Evolutionary conservation across 352 stramenopile genomes (phyloP), one percentile per base, ranked within the genome.

Genomic region (Globisporangium solare): DNA sequence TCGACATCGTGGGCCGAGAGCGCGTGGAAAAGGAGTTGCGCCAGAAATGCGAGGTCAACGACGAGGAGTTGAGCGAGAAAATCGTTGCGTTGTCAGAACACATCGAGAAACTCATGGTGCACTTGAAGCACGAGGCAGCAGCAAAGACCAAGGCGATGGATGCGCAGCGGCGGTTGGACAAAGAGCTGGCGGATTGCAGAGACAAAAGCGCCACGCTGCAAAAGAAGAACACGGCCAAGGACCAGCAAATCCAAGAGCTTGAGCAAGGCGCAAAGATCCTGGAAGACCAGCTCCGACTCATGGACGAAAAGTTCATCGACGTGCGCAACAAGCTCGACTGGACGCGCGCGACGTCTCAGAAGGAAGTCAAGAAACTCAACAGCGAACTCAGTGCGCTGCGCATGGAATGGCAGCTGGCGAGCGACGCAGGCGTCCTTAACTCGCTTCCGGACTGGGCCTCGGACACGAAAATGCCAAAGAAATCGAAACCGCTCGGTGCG

Each of bases 291-390:
- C 76, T 98, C 47, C 80, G 88, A 10, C 76, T 98, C n/a, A 98
- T 98, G 94, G 94, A 98, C 65, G 86, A 98, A 52, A 98, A 98
- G 70, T 98, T 98, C 66, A 96, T 98, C 54, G 94, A 98, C 47
- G 76, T 98, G n/a, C 76, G 94, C 54, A 95, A 88, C 58, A 98
- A 98, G 71, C 72, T 98, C 47, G 94, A 98, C 63, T 98, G 89
- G 86, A 97, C 90, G 24, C 73, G 94, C 8, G 73, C 86, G 18
- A 93, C 80, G 12, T 86, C 83, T 5, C 86, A 90, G 32, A 91
- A 92, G 57, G 89, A 97, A 60, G 73, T 76, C 50, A 87, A 90
- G 40, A 76, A 84, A 41, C 66, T 90, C n/a, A 67, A 71, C 20
- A 63, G 70, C 1, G 83, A 93, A 54, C 68, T 89, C 11, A 79